Percentiles rank a stretch among this genome's conserved stretches.
These are phyloP conservation scores for Eucalyptus albens DNA, from an alignment of 345 rosid species.

Conservation along the genomic window DNA sequence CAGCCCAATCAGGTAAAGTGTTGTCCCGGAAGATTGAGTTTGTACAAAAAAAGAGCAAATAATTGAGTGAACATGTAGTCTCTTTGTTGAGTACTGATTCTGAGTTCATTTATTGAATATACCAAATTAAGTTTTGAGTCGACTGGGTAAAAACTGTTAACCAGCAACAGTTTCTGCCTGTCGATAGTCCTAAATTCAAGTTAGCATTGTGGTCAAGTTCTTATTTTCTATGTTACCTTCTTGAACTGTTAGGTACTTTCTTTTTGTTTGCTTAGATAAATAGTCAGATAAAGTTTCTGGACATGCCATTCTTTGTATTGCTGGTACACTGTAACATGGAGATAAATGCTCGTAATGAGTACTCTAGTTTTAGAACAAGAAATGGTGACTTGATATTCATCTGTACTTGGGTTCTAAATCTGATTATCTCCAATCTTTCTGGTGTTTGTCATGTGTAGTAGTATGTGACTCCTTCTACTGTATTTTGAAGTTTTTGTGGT, in stretches of 20 bases:
- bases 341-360: neutral
- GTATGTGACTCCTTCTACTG: neutral
- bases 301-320: neutral
- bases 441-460: neutral
- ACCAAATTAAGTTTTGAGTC: neutral
- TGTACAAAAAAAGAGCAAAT: neutral
- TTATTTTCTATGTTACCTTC: neutral
- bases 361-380: neutral
- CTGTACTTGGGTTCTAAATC: neutral
- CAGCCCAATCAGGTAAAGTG: slow-evolving; percentile 88
- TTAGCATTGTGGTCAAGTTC: neutral
- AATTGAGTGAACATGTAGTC: neutral
- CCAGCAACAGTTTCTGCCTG: neutral
- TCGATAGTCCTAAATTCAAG: neutral
- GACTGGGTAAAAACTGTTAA: neutral
- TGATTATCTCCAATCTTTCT: neutral
- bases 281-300: neutral
- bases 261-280: neutral
- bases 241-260: neutral
- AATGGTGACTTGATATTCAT: neutral
- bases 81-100: neutral
- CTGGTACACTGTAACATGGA: neutral
- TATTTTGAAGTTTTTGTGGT: neutral
- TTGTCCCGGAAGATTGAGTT: neutral
- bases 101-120: neutral